A percentile compares a stretch with the other conserved stretches of the same genome.
These are phyloP conservation scores for Mortierella sp. DNA, from an alignment of 371 early-diverging fungal genomes.

Conservation along the genomic window DNA sequence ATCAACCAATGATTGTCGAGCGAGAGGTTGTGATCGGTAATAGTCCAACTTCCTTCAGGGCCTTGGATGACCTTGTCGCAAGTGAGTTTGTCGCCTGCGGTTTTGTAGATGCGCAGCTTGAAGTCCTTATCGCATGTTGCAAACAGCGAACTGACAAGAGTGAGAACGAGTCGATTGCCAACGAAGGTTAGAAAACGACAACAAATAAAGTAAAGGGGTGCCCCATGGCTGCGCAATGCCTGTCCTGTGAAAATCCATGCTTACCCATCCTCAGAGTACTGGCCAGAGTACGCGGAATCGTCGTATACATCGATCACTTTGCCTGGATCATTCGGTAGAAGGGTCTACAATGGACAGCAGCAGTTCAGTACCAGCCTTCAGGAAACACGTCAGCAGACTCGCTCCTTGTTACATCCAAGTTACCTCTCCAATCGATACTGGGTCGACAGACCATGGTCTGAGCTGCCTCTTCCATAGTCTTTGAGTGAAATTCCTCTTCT, in stretches of 20 bases:
- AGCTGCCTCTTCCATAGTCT: conserved; percentile 43
- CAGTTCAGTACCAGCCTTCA: too few species aligned
- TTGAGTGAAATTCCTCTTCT: conserved; percentile 12
- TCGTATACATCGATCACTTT: conserved; percentile 35
- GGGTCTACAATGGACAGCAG: too few species aligned
- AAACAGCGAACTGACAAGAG: conserved; percentile 52
- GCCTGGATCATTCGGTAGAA: conserved; percentile 53
- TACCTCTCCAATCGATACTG: conserved; percentile 38
- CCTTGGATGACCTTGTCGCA: conserved; percentile 50
- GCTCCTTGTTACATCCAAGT: not conserved
- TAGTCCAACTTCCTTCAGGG: conserved; percentile 62
- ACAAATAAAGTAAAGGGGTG: too few species aligned
- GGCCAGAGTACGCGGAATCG: conserved; percentile 58
- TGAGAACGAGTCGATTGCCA: not conserved
- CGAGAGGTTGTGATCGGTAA: conserved; percentile 59
- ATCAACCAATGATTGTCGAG: conserved; percentile 60
- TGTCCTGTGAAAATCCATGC: conserved; percentile 1
- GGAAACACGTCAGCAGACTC: too few species aligned
- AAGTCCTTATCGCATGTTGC: conserved; percentile 64
- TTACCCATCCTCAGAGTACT: conserved; percentile 60
- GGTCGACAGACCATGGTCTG: conserved; percentile 24
- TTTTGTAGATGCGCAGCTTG: conserved; percentile 60
- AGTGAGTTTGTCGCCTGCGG: conserved; percentile 45
- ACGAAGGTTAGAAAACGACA: too few species aligned
- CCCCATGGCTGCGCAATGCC: conserved; percentile 15